phyloP scores from a whole-genome alignment of 2,329 filamentous ascomycete genomes.

The Alternaria infectoria region DNA sequence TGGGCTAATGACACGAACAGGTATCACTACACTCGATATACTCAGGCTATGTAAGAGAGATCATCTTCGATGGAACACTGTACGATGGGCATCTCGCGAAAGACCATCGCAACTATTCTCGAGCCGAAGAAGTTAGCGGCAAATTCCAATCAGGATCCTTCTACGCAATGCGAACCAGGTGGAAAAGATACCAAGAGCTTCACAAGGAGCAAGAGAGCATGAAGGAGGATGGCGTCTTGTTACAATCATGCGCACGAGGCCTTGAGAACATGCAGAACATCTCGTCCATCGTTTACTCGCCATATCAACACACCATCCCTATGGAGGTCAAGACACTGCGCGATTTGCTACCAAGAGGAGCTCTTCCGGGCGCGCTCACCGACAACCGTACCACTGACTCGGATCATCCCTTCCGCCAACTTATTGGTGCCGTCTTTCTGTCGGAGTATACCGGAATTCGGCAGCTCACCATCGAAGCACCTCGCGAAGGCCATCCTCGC shows the following conservation, averaged over 20 bases:
- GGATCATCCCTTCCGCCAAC: conserved; percentile 34
- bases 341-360: conserved; percentile 28
- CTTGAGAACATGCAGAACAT: conserved; percentile 35
- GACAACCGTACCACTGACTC: background rate
- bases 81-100: conserved; percentile 25
- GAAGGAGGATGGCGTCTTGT: conserved; percentile 25
- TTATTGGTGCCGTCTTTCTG: conserved; percentile 34
- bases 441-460: conserved; percentile 29
- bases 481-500: background rate
- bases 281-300: conserved; percentile 33
- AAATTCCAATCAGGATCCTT: conserved; percentile 12
- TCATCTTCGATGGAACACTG: conserved; percentile 40
- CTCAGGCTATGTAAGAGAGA: conserved; percentile 35
- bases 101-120: conserved; percentile 13
- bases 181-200: conserved; percentile 30
- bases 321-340: conserved; percentile 24
- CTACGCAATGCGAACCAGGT: conserved; percentile 25
- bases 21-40: conserved; percentile 28
- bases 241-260: conserved; percentile 30
- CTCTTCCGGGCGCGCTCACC: background rate
- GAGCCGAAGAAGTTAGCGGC: conserved; percentile 1
- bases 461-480: conserved; percentile 21
- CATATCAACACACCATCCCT: conserved; percentile 27
- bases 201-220: conserved; percentile 38
- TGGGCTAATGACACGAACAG: background rate